Conservation (phyloP, 2,329 filamentous ascomycete genomes). For the Bipolaris bicolor region DNA sequence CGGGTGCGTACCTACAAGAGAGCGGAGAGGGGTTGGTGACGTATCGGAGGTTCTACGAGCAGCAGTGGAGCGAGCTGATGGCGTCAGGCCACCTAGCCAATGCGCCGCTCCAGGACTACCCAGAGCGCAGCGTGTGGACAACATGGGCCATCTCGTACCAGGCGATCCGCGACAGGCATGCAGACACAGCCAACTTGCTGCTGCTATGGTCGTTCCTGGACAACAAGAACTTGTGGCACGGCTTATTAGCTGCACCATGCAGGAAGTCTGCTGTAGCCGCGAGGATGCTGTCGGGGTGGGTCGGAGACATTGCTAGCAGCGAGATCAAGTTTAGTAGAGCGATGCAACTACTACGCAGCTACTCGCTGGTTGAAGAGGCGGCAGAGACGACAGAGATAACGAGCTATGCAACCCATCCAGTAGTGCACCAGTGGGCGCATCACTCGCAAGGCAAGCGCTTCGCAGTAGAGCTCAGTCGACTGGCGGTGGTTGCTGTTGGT, state of each 20-base stretch:
- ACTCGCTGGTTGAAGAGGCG: slow-evolving; percentile 31
- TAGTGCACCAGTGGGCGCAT: slow-evolving; percentile 26
- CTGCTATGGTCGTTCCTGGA: slow-evolving; percentile 39
- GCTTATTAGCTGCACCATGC: slow-evolving; percentile 25
- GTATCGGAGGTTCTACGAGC: slow-evolving; percentile 35
- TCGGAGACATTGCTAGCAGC: slow-evolving; percentile 19
- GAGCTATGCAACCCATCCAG: slow-evolving; percentile 27
- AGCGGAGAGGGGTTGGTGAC: slow-evolving; percentile 18
- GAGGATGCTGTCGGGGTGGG: slow-evolving; percentile 21
- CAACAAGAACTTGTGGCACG: slow-evolving; percentile 34
- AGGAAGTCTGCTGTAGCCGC: slow-evolving; percentile 2
- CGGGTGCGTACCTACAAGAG: slow-evolving; percentile 30
- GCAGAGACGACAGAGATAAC: slow-evolving; percentile 17
- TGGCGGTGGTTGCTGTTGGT: slow-evolving; percentile 20
- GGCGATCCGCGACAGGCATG: slow-evolving; percentile 27
- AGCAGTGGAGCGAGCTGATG: slow-evolving; percentile 36
- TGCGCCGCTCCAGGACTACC: slow-evolving; percentile 31
- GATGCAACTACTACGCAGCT: slow-evolving; percentile 30
- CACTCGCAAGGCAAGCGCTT: slow-evolving; percentile 21
- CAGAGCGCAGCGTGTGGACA: slow-evolving; percentile 35
- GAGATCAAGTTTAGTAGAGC: slow-evolving; percentile 26
- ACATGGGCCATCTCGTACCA: slow-evolving; percentile 44
- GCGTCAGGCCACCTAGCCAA: slow-evolving; percentile 7
- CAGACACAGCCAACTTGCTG: slow-evolving; percentile 32
- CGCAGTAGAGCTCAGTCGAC: slow-evolving; percentile 13